phyloP scores from a whole-genome alignment of 805 yeast species.

The Kodamaea hsintzibuensis region DNA sequence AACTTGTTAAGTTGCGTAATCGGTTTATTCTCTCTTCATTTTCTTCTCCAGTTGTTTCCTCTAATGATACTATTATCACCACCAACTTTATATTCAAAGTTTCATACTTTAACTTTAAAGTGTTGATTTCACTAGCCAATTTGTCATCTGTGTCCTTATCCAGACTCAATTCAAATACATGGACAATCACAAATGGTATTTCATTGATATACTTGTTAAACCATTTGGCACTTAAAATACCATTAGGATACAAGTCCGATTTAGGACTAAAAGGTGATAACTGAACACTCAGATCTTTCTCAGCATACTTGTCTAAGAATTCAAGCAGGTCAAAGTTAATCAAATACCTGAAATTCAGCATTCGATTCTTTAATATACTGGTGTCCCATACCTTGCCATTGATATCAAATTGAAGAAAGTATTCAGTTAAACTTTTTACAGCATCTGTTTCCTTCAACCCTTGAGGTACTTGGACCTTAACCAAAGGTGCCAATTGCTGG shows the following conservation, averaged over 20 bases:
- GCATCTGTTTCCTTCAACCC: conserved; percentile 16
- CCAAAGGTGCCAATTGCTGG: conserved; percentile 39
- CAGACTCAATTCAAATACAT: conserved; percentile 18
- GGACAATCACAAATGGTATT: conserved; percentile 35
- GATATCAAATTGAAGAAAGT: conserved; percentile 20
- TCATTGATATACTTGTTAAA: conserved; percentile 31
- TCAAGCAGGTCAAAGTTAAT: conserved; percentile 15
- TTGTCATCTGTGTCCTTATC: conserved; percentile 11
- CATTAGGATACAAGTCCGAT: conserved; percentile 32
- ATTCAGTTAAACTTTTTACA: conserved; percentile 7
- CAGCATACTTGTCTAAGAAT: conserved; percentile 6
- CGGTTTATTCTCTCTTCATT: conserved; percentile 22
- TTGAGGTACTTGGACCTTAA: conserved; percentile 15
- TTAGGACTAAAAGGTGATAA: conserved; percentile 37
- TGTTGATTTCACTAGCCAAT: conserved; percentile 18
- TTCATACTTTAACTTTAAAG: conserved; percentile 14
- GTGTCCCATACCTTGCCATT: conserved; percentile 36
- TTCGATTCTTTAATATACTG: conserved; percentile 34
- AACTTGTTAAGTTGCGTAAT: conserved; percentile 29
- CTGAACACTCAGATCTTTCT: conserved; percentile 7
- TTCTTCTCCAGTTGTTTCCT: conserved; percentile 15
- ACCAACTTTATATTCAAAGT: conserved; percentile 19
- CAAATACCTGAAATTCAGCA: conserved; percentile 34
- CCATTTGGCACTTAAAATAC: conserved; percentile 34
- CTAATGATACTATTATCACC: conserved; percentile 23